Base-by-base conservation (phyloP, 306 rosid genomes). In the Fragaria nilgerrensis region DNA sequence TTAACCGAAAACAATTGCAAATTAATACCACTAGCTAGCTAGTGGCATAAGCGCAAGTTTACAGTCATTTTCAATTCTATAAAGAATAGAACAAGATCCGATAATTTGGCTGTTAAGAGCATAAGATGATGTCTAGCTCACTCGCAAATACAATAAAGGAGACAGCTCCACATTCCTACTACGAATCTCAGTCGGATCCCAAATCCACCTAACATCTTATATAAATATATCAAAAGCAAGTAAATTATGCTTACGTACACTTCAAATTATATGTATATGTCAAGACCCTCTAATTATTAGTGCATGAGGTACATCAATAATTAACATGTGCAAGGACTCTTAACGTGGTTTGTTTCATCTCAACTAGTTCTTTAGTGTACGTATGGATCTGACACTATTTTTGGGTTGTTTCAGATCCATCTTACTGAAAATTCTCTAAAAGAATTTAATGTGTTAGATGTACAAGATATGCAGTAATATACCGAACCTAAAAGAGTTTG, bases 51-150 rank as follows among this genome's bases (percentile, higher is more conserved):
- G 23, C 9, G 41, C 25, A 74, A 58, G 68, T 63, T 17, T 16
- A 17, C 8, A 64, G 69, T 64, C 9, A 64, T 16, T 34, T 34
- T 32, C 61, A 29, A 19, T 49, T 48, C 25, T 20, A 17, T 45
- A 70, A 5, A 27, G 11, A 48, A 15, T 41, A 77, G 69, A 85
- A 63, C 82, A 73, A 81, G 87, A 82, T 78, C 73, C 85, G 70
- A 41, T 70, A 83, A 20, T 45, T 61, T 68, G 86, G 82, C 72
- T 32, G 75, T 72, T 85, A 70, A 74, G 44, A 64, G 45, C 69
- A 64, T 64, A 64, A 64, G 82, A 80, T 77, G 73, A 59, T 39
- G 75, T 43, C 44, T 66, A 32, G 36, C 36, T 37, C 34, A 65
- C 17, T 67, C 27, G 44, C 17, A 59, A 53, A 22, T 44, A 1